Conservation (phyloP, 2,329 filamentous ascomycete species). For the Sphaerostilbella broomeana region DNA sequence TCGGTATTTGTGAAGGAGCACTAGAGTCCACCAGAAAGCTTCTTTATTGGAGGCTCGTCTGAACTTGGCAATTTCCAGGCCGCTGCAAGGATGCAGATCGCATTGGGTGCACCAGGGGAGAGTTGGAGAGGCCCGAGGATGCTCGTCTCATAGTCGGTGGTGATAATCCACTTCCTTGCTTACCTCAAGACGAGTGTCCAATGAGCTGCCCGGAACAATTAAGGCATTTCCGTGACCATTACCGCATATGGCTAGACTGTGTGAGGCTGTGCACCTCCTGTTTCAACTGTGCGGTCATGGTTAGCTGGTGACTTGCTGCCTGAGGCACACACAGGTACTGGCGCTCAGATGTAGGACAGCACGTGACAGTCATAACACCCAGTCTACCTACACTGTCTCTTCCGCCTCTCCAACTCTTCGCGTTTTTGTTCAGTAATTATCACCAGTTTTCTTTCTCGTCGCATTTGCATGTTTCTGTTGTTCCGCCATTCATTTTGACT, state of each 20-base stretch:
- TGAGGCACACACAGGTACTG: background rate
- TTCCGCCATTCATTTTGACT: conserved; percentile 8
- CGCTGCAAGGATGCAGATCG: background rate
- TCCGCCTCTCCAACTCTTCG: conserved; percentile 6
- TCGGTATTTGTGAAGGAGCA: no score
- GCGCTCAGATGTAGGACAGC: conserved; percentile 3
- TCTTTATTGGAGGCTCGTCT: no score
- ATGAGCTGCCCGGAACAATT: conserved; percentile 4
- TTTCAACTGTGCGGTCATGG: conserved; percentile 4
- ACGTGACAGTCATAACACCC: conserved; percentile 7
- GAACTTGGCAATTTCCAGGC: background rate
- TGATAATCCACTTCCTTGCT: background rate
- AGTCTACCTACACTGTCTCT: background rate
- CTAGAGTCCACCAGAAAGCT: no score
- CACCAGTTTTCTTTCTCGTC: conserved; percentile 1
- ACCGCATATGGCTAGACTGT: conserved; percentile 5
- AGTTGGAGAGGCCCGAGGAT: background rate
- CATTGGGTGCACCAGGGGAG: background rate
- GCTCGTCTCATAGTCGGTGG: no score
- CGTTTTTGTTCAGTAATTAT: conserved; percentile 1
- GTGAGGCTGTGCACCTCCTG: conserved; percentile 12
- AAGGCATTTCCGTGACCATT: background rate
- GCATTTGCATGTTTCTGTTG: conserved; percentile 8
- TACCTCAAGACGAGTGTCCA: background rate
- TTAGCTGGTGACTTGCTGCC: background rate